Base-by-base conservation (phyloP, 2,329 filamentous ascomycete species). In the Aspergillus aculeatus region DNA sequence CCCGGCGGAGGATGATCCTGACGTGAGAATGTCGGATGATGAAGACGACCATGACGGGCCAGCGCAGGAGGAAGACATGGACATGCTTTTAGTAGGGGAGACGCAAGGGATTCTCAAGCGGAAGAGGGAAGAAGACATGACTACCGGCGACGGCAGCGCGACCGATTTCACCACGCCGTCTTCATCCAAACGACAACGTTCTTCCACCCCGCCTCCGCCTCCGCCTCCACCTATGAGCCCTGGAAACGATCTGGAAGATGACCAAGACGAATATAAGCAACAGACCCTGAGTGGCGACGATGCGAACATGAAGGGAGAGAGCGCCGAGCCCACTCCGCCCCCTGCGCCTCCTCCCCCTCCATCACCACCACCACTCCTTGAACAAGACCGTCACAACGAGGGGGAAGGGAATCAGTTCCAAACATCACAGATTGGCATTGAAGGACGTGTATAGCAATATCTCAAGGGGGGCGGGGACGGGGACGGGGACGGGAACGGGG, bases 141-240 rank as follows among this genome's bases (percentile, higher is more conserved):
- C 71, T n/a, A 67, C 67, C 1, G 67, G 70, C 11, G 67, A 75
- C 41, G 64, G 64, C 5, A 66, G 64, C 38, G 55, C 44, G 12
- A 78, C 76, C 16, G 76, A 78, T 1, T 59, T 59, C 49, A 60
- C 57, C n/a, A 78, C 74, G 41, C 68, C 75, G 44, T 84, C 82
- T 1, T 83, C 84, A 1, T 80, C 79, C 1, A 86, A 88, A 65
- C 79, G 80, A n/a, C 84, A 83, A 23, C 83, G 80, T 41, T 73
- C 82, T 29, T 72, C 70, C 26, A 76, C 74, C 23, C 74, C 75
- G 7, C 70, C 72, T 7, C 74, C 73, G 1, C 71, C 74, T 16
- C 74, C 75, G 1, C 75, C 75, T 11, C 70, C 71, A 5, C 70
- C 69, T 6, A 64, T 66, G n/a, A 69, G 66, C 49, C 62, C 60